Evolutionary conservation across 208 protist genomes (phyloP), one percentile per base, ranked within the genome.

Genomic region (Porcisia deanei): DNA sequence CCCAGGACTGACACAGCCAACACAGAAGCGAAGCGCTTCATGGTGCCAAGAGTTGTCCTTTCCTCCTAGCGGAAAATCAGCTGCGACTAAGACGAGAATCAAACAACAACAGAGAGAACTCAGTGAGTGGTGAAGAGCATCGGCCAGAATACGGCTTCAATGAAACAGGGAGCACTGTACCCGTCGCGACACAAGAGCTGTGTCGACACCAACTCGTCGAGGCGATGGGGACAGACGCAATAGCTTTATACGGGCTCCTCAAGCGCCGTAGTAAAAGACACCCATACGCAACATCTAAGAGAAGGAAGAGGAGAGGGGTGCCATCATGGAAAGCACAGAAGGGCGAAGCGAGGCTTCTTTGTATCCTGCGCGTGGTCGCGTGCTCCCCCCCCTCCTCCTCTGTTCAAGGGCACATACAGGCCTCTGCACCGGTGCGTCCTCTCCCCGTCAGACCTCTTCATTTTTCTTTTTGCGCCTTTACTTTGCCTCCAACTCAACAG

Each of bases 1-100:
- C 18, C 39, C 30, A 73, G 34, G 72, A 69, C 8, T 7, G 68
- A 34, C 9, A 58, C 58, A 5, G 65, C 47, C 47, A 75, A 18
- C 39, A 60, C 12, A 1, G 39, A 41, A 37, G 77, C 60, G n/a
- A 82, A 64, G 30, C 77, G 65, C 53, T 82, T 82, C 77, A 82
- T 82, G 53, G 8, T 14, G 22, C 63, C 3, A 22, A 67, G 39
- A 30, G 16, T 67, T 30, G 41, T 47, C 22, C 25, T 12, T 8
- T 47, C 41, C 14, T 30, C 39, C 34, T 8, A 43, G 60, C 10
- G 37, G 41, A n/a, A 7, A 10, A 34, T 49, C 63, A 16, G 47
- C 7, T 14, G 3, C 47, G 22, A 67, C 10, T 14, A 52, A 52
- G 8, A 14, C 47, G 10, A 52, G 47, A 52, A 52, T 52, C 63